A percentile compares a stretch with the other conserved stretches of the same genome.
Evolutionary conservation across 768 basidiomycete species (phyloP).

Genomic region (Cyclocybe aegerita): DNA sequence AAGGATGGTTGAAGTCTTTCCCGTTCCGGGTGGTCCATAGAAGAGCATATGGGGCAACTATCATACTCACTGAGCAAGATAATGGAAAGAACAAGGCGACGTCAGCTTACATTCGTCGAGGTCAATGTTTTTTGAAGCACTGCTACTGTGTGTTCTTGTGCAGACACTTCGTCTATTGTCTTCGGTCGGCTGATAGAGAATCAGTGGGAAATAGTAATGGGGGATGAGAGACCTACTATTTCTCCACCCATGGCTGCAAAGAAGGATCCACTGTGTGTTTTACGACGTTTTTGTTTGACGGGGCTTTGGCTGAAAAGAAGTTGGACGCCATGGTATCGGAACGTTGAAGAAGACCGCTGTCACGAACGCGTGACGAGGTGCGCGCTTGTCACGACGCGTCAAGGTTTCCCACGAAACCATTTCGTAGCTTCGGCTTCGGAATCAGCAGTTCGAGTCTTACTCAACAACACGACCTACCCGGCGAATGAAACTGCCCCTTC

Average conservation of each 20-base stretch:
- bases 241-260: slow-evolving; percentile 96
- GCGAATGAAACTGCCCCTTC: slow-evolving; percentile 24
- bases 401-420: slow-evolving; percentile 28
- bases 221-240: slow-evolving; percentile 67
- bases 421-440: slow-evolving; percentile 14
- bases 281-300: slow-evolving; percentile 36
- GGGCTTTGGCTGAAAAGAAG: slow-evolving; percentile 58
- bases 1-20: slow-evolving; percentile 97
- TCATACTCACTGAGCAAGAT: neutral
- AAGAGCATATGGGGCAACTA: slow-evolving; percentile 99
- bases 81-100: neutral
- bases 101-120: slow-evolving; percentile 76
- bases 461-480: slow-evolving; percentile 19
- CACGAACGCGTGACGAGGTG: slow-evolving; percentile 46
- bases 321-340: slow-evolving; percentile 42
- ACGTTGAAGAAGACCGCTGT: slow-evolving; percentile 24
- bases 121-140: slow-evolving; percentile 89
- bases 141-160: slow-evolving; percentile 94
- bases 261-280: slow-evolving; percentile 54
- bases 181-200: slow-evolving; percentile 76
- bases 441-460: slow-evolving; percentile 2
- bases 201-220: neutral
- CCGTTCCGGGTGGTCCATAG: slow-evolving; percentile 98
- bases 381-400: slow-evolving; percentile 39
- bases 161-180: slow-evolving; percentile 96